Evolutionary conservation across 2,329 filamentous ascomycete species (phyloP).

Genomic region (Lachnellula cervina): DNA sequence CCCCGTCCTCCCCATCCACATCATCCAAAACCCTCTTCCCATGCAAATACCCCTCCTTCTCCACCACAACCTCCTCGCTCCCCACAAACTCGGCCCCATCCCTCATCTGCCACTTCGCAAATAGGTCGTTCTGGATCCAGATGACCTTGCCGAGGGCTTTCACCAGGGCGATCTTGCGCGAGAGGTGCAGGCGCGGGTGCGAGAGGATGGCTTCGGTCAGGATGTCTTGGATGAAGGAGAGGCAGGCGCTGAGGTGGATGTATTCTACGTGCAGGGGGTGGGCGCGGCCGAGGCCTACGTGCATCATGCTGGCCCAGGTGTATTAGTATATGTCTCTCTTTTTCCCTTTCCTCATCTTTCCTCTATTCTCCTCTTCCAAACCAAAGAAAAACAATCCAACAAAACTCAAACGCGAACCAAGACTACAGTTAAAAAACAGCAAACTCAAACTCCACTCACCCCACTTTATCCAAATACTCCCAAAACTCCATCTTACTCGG

Average conservation of each 20-base stretch:
- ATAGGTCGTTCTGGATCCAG: constrained; percentile 82
- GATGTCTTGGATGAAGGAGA: constrained; percentile 72
- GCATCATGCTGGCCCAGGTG: constrained; percentile 12
- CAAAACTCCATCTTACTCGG: constrained; percentile 23
- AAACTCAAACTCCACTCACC: too few species aligned
- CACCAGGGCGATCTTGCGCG: constrained; percentile 66
- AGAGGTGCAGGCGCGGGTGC: constrained; percentile 50
- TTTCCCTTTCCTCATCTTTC: too few species aligned
- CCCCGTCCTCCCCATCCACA: too few species aligned
- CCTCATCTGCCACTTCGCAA: constrained; percentile 66
- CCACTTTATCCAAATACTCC: constrained; percentile 21
- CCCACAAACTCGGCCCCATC: constrained; percentile 34
- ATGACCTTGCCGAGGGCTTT: constrained; percentile 77
- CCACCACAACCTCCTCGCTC: constrained; percentile 45
- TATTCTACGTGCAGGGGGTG: constrained; percentile 69
- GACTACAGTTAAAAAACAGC: too few species aligned
- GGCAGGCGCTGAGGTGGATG: constrained; percentile 66
- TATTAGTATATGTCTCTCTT: background rate
- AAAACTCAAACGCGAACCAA: too few species aligned
- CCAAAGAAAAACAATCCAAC: too few species aligned
- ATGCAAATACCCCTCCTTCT: constrained; percentile 60
- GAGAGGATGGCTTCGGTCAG: constrained; percentile 71
- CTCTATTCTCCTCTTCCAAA: too few species aligned
- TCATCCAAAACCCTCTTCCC: constrained; percentile 51
- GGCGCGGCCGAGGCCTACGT: constrained; percentile 62